Base-by-base conservation (phyloP, 331 rosid genomes). In the Spiraea crenata region DNA sequence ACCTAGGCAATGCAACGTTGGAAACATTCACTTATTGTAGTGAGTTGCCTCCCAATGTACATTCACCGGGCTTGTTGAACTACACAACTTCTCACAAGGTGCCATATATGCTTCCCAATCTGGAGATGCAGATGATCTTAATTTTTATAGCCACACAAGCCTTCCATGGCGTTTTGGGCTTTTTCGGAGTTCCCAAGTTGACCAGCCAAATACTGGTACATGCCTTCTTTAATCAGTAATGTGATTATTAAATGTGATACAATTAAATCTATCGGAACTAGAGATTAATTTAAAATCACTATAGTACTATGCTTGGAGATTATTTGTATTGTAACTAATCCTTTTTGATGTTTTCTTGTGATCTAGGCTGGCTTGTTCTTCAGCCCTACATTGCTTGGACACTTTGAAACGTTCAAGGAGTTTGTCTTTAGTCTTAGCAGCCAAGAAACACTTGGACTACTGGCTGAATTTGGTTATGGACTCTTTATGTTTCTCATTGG, bases 401-500 rank as follows among this genome's bases (percentile, higher is more conserved):
- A 57, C 63, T 57, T 25, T n/a, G 14, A 57, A 3, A 25, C 34
- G 16, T 57, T 11, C 63, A 12, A 12, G 63, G 15, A 57, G 8
- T 59, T 13, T 17, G 6, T 80, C 71, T 85, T 85, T 52, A 66
- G 69, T 1, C 51, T 41, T 0, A 70, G 77, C 9, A 71, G 46
- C 16, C 78, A 68, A 61, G 83, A 77, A 31, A 1, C 49, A 11
- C 10, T 85, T 17, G 37, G 16, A 7, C 9, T 38, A 9, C 0
- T 82, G 19, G 52, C 81, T 46, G 2, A n/a, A 13, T 8, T 72
- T 7, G 85, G 87, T 3, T 80, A 82, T 31, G 2, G 54, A 37
- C 31, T 72, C n/a, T 85, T 77, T 60, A 0, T 75, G 49, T 85
- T 83, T 48, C 19, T 82, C 6, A 38, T 15, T 40, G 66, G 75